Percentiles rank a stretch among this genome's conserved stretches.
Conservation (phyloP, 2,329 filamentous ascomycete genomes). For the Trichoderma koningiopsis region DNA sequence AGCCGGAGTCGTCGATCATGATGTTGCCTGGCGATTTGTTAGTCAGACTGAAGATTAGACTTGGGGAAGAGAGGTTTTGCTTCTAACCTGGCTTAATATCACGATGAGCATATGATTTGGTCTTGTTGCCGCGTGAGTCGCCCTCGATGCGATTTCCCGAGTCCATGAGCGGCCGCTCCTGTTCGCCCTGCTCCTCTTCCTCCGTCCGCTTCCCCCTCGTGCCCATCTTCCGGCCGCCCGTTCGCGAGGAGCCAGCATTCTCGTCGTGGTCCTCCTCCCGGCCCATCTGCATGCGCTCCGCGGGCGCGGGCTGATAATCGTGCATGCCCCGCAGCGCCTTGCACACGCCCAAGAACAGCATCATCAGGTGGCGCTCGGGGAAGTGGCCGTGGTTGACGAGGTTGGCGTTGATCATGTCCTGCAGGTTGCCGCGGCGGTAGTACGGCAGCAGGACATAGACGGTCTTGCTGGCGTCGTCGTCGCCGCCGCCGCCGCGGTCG, state of each 20-base stretch:
- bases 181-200: constrained; percentile 70
- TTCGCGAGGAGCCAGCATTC: constrained; percentile 36
- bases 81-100: constrained; percentile 91
- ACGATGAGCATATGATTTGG: constrained; percentile 85
- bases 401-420: constrained; percentile 98
- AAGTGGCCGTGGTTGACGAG: constrained; percentile 92
- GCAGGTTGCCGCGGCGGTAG: constrained; percentile 90
- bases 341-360: constrained; percentile 89
- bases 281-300: constrained; percentile 58
- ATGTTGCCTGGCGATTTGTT: constrained; percentile 69
- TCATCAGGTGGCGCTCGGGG: constrained; percentile 84
- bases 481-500: constrained; percentile 65
- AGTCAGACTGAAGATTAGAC: not conserved
- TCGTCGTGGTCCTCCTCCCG: constrained; percentile 44
- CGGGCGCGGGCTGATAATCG: constrained; percentile 63
- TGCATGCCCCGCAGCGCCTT: constrained; percentile 89
- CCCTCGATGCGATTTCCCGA: constrained; percentile 62
- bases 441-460: constrained; percentile 97
- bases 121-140: constrained; percentile 59
- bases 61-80: not conserved
- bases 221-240: constrained; percentile 33
- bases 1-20: constrained; percentile 93
- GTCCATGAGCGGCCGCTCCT: constrained; percentile 82
- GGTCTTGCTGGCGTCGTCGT: constrained; percentile 73
- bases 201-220: constrained; percentile 52